phyloP scores from a whole-genome alignment of 495 filamentous ascomycete genomes.

The Massariosphaeria phaeospora region DNA sequence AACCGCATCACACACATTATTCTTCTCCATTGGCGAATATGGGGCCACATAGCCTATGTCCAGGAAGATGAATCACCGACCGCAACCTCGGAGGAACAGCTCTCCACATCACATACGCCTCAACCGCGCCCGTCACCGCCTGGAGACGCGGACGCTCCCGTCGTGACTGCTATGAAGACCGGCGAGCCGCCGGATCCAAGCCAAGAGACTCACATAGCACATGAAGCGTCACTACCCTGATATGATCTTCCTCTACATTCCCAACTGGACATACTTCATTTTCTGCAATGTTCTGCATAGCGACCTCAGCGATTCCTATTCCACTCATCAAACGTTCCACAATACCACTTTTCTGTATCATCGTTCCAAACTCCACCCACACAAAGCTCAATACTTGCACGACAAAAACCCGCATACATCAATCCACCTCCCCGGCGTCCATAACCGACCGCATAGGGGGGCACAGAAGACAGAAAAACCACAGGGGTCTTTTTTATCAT shows the following conservation, averaged over 20 bases:
- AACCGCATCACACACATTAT: conserved; percentile 72
- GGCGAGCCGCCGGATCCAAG: background rate
- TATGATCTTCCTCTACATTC: background rate
- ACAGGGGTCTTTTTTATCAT: too few species aligned
- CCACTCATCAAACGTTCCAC: too few species aligned
- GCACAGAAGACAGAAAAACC: too few species aligned
- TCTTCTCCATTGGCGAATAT: conserved; percentile 81
- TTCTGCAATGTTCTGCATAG: too few species aligned
- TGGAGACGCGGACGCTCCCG: background rate
- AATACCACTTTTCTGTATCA: too few species aligned
- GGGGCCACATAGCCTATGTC: conserved; percentile 64
- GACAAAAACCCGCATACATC: too few species aligned
- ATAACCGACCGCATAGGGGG: too few species aligned
- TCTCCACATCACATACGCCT: background rate
- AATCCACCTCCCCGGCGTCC: too few species aligned
- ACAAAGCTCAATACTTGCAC: too few species aligned
- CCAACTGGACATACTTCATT: too few species aligned
- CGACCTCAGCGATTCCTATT: too few species aligned
- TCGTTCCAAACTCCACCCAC: too few species aligned
- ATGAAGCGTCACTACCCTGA: background rate
- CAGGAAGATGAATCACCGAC: conserved; percentile 2
- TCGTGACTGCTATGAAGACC: background rate
- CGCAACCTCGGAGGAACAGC: background rate
- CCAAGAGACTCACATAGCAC: conserved; percentile 1
- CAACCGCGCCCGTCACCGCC: background rate